Evolutionary conservation across 257 asterid genomes (phyloP).

Genomic region (Ilex aquifolium): DNA sequence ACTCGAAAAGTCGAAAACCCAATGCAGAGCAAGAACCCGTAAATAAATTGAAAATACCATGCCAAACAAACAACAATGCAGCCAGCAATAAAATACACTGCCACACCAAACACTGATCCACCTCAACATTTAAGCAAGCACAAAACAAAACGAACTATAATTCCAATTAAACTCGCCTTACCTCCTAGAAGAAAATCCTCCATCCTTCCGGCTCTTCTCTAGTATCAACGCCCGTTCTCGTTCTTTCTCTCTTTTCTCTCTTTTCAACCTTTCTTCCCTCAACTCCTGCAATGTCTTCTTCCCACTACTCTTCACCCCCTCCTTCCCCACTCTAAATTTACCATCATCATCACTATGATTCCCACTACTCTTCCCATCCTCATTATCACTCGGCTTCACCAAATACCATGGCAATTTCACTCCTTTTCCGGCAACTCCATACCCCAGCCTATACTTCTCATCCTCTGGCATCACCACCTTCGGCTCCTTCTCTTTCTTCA

Average conservation of each 20-base stretch:
- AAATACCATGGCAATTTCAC: constrained; percentile 94
- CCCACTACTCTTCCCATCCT: constrained; percentile 19
- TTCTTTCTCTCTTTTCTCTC: constrained; percentile 71
- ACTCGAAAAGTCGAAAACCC: too few species aligned
- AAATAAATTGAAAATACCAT: too few species aligned
- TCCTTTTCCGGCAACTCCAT: constrained; percentile 90
- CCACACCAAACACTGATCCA: too few species aligned
- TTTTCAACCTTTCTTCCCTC: constrained; percentile 82
- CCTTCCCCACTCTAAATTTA: constrained; percentile 21
- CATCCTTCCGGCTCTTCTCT: constrained; percentile 51
- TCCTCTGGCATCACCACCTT: constrained; percentile 86
- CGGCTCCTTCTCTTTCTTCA: constrained; percentile 53
- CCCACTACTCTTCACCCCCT: constrained; percentile 28
- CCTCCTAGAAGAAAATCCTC: constrained; percentile 47
- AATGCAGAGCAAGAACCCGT: too few species aligned
- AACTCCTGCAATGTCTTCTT: constrained; percentile 84
- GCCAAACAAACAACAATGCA: too few species aligned
- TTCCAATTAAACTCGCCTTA: constrained; percentile 35
- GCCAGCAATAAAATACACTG: too few species aligned
- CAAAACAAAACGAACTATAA: background rate
- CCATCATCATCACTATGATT: constrained; percentile 2
- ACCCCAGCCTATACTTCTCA: constrained; percentile 74
- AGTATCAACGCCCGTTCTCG: constrained; percentile 66
- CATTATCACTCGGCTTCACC: constrained; percentile 41
- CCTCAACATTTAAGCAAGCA: background rate